A percentile compares a stretch with the other conserved stretches of the same genome.
Conservation (phyloP, 2,329 filamentous ascomycete species). For the Tolypocladium cylindrosporum region DNA sequence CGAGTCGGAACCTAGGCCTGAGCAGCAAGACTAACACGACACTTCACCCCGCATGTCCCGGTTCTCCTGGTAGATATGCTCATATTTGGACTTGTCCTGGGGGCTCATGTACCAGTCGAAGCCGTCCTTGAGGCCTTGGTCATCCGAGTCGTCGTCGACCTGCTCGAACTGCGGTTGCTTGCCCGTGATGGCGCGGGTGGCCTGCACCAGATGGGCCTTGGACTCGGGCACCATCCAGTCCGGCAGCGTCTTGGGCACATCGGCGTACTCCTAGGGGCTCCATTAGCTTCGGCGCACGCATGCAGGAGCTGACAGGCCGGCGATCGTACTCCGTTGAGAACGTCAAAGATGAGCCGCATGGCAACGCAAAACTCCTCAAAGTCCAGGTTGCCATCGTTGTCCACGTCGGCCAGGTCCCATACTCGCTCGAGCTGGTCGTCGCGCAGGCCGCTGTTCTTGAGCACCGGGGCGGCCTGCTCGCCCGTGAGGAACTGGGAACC, state of each 20-base stretch:
- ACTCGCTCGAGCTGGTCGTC: conserved; percentile 84
- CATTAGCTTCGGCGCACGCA: background rate
- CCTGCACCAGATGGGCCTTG: conserved; percentile 83
- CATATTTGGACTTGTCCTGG: conserved; percentile 82
- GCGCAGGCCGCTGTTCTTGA: conserved; percentile 53
- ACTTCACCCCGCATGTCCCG: conserved; percentile 79
- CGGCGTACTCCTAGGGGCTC: conserved; percentile 62
- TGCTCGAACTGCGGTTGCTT: conserved; percentile 76
- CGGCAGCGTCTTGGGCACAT: conserved; percentile 77
- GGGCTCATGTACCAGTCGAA: conserved; percentile 99
- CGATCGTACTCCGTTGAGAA: conserved; percentile 73
- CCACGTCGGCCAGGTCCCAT: conserved; percentile 95
- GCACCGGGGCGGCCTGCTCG: conserved; percentile 50
- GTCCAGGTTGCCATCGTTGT: conserved; percentile 93
- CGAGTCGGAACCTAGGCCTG: background rate
- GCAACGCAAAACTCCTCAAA: conserved; percentile 99
- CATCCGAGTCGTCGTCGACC: conserved; percentile 74
- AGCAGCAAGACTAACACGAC: conserved; percentile 45
- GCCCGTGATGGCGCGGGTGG: conserved; percentile 67
- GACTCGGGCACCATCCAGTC: conserved; percentile 97
- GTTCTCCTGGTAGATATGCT: conserved; percentile 93
- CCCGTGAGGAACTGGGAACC: conserved; percentile 50
- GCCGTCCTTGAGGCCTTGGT: conserved; percentile 79
- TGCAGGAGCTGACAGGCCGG: background rate
- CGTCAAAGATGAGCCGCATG: conserved; percentile 95